Conservation (phyloP, 352 stramenopile genomes). For the Globisporangium recalcitrans region DNA sequence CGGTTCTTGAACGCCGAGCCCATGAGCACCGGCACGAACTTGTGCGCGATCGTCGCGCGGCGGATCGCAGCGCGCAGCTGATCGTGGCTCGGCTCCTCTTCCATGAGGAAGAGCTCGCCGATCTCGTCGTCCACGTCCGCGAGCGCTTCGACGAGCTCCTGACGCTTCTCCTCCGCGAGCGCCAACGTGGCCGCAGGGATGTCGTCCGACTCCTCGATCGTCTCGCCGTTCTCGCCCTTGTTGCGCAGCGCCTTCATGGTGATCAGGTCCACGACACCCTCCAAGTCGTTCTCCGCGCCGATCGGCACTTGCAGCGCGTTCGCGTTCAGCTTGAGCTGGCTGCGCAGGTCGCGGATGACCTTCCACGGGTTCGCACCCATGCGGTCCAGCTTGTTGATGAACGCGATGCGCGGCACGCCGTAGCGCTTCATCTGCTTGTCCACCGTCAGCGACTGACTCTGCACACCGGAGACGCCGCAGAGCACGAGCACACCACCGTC, state of each 20-base stretch:
- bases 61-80: constrained; percentile 94
- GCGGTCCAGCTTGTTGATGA: constrained; percentile 99
- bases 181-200: constrained; percentile 86
- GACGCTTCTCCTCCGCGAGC: constrained; percentile 86
- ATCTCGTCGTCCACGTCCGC: constrained; percentile 98
- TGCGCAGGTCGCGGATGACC: not conserved
- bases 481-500: not conserved
- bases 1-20: constrained; percentile 98
- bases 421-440: constrained; percentile 99
- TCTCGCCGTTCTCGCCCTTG: constrained; percentile 87
- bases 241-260: constrained; percentile 88
- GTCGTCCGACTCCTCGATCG: constrained; percentile 83
- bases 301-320: constrained; percentile 96
- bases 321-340: constrained; percentile 96
- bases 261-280: constrained; percentile 96
- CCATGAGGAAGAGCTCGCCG: constrained; percentile 98
- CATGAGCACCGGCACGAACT: constrained; percentile 99
- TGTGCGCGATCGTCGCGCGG: constrained; percentile 92
- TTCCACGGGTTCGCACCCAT: constrained; percentile 15
- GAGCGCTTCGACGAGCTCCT: constrained; percentile 92
- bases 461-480: constrained; percentile 90
- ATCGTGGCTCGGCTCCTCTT: constrained; percentile 91
- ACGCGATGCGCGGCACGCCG: constrained; percentile 96
- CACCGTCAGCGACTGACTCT: constrained; percentile 98
- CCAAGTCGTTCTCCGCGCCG: constrained; percentile 92